Conservation (phyloP, 345 rosid genomes). For the Arabidopsis arenosa region DNA sequence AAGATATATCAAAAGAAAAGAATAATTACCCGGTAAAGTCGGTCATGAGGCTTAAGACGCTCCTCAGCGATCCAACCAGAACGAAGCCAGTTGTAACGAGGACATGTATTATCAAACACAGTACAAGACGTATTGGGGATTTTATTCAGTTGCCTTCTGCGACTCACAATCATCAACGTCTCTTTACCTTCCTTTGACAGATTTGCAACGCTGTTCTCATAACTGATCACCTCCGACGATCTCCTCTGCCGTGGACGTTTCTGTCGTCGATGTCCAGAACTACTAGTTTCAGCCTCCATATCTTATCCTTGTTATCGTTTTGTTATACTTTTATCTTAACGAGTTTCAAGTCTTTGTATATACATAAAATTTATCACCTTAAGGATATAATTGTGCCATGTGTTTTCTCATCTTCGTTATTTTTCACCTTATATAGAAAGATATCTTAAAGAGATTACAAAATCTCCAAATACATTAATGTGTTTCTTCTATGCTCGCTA, state of each 20-base stretch:
- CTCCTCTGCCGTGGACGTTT: neutral
- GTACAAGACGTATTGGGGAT: neutral
- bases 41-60: neutral
- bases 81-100: constrained; percentile 24
- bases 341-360: neutral
- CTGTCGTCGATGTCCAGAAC: neutral
- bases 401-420: neutral
- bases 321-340: neutral
- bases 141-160: neutral
- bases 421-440: neutral
- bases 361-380: neutral
- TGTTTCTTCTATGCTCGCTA: neutral
- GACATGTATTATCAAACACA: constrained; percentile 4
- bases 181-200: neutral
- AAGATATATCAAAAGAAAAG: neutral
- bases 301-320: neutral
- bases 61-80: constrained; percentile 35
- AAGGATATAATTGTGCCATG: neutral
- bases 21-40: constrained; percentile 32
- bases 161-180: neutral
- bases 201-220: neutral
- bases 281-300: neutral
- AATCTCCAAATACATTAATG: neutral
- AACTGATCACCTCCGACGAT: neutral
- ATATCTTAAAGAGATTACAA: neutral